Evolutionary conservation across 2,329 filamentous ascomycete species (phyloP), one percentile per base, ranked within the genome.

Genomic region (Colletotrichum trifolii): DNA sequence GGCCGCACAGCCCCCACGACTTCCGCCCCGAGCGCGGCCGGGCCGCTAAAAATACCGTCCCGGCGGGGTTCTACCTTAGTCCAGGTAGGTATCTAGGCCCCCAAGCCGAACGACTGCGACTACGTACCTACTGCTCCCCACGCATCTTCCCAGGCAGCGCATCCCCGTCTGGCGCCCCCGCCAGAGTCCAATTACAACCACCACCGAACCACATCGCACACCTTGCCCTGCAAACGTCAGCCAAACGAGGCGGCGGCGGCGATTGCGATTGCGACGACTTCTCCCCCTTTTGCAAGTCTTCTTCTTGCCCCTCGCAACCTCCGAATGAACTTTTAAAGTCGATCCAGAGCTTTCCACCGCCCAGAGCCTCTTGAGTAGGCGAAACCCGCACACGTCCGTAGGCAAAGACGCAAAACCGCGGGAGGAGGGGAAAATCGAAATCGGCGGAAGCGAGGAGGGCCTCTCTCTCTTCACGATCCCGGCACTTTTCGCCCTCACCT

Each of bases 21-120:
- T 52, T 56, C 52, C 55, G 58, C 62, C 52, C 57, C 58, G 46
- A 65, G 42, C 42, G 57, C 57, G 45, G 45, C 52, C 62, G 50
- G 62, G 58, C 58, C 62, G 62, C 62, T 65, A 62, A 62, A 62
- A 56, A 65, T 65, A 65, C 58, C 57, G 62, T 15, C 48, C 62
- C 57, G 58, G 62, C 52, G 40, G 62, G 62, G 58, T 33, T 45
- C n/a, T 17, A 17, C 17, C 17, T 17, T 3, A 17, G 17, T 17
- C 17, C 17, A 17, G n/a, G n/a, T 34, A n/a, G 25, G 33, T 34
- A 36, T n/a, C 25, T 35, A 39, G 13, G 25, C 34, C 36, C 33
- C 52, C 42, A 54, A 42, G 17, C 47, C 57, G 34, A 64, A 61
- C 25, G 25, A 25, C 25, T 25, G 2, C 25, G 25, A 25, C 25